Evolutionary conservation across 352 stramenopile genomes (phyloP).

Genomic region (Elongisporangium senticosum): DNA sequence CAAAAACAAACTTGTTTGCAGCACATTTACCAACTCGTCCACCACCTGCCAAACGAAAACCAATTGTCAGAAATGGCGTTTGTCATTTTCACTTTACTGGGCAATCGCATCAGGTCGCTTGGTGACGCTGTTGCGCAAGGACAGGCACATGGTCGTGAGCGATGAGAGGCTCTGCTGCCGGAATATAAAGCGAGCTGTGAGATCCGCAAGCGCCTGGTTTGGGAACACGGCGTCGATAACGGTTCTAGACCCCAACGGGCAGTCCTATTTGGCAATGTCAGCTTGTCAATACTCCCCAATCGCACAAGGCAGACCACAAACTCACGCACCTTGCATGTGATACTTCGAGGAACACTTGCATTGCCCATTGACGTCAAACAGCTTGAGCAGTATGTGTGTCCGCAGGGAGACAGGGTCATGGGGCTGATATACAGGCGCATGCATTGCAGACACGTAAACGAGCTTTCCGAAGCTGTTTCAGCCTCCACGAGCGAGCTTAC

Average conservation of each 20-base stretch:
- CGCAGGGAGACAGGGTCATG: slow-evolving; percentile 63
- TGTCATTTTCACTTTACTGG: neutral
- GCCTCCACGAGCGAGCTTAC: slow-evolving; percentile 62
- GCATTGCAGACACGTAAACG: slow-evolving; percentile 71
- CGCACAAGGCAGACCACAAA: neutral
- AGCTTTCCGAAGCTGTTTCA: slow-evolving; percentile 64
- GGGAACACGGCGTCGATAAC: slow-evolving; percentile 49
- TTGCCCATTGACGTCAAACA: slow-evolving; percentile 43
- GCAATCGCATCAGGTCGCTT: slow-evolving; percentile 14
- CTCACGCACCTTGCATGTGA: slow-evolving; percentile 37
- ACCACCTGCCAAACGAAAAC: too few species aligned
- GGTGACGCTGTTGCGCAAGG: slow-evolving; percentile 53
- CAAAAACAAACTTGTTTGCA: too few species aligned
- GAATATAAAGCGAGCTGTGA: slow-evolving; percentile 70
- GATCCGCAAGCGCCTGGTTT: slow-evolving; percentile 61
- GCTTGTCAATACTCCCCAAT: neutral
- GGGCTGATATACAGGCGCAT: slow-evolving; percentile 58
- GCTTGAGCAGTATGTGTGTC: slow-evolving; percentile 61
- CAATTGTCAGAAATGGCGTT: neutral
- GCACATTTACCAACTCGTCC: too few species aligned
- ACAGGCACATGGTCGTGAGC: slow-evolving; percentile 66
- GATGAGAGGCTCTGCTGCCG: slow-evolving; percentile 61
- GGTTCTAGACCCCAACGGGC: slow-evolving; percentile 2
- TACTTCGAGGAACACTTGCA: slow-evolving; percentile 28
- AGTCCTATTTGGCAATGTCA: neutral